Percentiles rank a stretch among this genome's conserved stretches.
These are phyloP conservation scores for Eragrostis tef DNA, from an alignment of 202 grass and related monocot genomes.

Conservation along the genomic window DNA sequence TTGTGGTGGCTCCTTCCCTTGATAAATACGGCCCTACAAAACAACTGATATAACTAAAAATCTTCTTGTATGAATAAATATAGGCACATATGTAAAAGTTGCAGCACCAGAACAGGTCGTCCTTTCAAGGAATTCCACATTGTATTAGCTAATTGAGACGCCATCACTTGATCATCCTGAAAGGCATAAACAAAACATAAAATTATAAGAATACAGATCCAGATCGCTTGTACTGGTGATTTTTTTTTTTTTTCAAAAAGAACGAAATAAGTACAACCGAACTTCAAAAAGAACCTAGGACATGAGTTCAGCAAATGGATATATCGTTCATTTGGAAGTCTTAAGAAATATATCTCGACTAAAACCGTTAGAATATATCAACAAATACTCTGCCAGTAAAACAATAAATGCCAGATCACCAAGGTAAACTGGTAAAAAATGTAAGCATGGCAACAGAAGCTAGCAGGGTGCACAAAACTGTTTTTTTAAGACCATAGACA, in stretches of 20 bases:
- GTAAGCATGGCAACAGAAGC: constrained; percentile 15
- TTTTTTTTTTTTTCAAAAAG: too few relatives aligned
- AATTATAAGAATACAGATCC: constrained; percentile 2
- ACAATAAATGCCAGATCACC: neutral
- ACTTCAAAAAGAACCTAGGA: neutral
- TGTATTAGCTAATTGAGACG: constrained; percentile 68
- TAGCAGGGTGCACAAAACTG: constrained; percentile 13
- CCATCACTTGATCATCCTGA: constrained; percentile 75
- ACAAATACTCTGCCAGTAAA: neutral
- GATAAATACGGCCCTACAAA: constrained; percentile 77
- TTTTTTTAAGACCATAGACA: neutral
- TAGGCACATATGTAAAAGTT: constrained; percentile 43
- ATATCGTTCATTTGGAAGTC: constrained; percentile 24
- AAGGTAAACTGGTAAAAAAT: constrained; percentile 1
- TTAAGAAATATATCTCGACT: neutral
- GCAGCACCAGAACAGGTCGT: constrained; percentile 77
- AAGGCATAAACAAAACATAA: constrained; percentile 35
- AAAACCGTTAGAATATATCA: neutral
- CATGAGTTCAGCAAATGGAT: neutral
- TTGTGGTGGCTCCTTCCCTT: constrained; percentile 94
- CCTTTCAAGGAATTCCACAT: constrained; percentile 95
- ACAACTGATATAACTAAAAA: constrained; percentile 37
- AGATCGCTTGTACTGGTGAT: constrained; percentile 19
- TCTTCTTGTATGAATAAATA: constrained; percentile 38
- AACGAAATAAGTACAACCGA: neutral